These are phyloP conservation scores for Orychophragmus violaceus DNA, from an alignment of 345 rosid species.

Conservation along the genomic window DNA sequence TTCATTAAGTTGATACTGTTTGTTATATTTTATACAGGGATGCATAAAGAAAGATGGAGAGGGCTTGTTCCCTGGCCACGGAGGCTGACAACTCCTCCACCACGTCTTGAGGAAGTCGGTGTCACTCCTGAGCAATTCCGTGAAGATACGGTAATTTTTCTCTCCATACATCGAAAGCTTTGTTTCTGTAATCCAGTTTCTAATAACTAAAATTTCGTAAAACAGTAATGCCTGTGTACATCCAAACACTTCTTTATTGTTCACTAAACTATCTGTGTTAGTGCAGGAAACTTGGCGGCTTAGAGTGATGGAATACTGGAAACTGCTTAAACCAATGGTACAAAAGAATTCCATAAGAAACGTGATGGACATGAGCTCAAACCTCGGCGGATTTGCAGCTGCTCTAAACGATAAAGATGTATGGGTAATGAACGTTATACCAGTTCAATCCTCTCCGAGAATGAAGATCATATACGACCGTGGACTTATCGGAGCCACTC, in stretches of 20 bases:
- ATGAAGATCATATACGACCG: constrained; percentile 87
- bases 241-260: not conserved
- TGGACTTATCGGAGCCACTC: constrained; percentile 93
- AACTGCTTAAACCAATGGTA: constrained; percentile 77
- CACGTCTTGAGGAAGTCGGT: constrained; percentile 78
- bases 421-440: constrained; percentile 98
- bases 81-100: constrained; percentile 67
- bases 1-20: not conserved
- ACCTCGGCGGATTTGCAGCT: constrained; percentile 91
- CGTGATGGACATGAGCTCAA: constrained; percentile 97
- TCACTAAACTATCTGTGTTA: not conserved
- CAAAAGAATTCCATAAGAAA: constrained; percentile 72
- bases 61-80: constrained; percentile 86
- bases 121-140: constrained; percentile 60
- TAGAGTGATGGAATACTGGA: constrained; percentile 86
- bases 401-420: constrained; percentile 71
- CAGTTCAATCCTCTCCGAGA: constrained; percentile 53
- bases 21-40: constrained; percentile 36
- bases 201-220: not conserved
- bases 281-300: constrained; percentile 77
- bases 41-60: constrained; percentile 79
- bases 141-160: constrained; percentile 59
- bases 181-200: not conserved
- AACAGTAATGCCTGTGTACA: not conserved
- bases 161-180: not conserved